Conservation (phyloP, 768 basidiomycete genomes). For the Mycena haematopus region DNA sequence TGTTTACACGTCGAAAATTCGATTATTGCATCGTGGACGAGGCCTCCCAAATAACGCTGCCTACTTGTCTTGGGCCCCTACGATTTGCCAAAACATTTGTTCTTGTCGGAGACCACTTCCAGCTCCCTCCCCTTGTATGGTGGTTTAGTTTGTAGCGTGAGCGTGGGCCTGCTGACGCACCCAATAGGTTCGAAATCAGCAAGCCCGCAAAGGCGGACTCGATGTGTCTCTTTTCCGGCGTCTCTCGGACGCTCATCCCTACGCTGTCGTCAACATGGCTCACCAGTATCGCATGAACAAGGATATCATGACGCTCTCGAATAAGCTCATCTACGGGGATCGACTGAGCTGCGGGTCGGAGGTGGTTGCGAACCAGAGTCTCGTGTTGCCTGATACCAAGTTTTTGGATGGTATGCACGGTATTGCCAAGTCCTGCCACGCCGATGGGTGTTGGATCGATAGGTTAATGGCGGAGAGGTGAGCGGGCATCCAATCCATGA, state of each 20-base stretch:
- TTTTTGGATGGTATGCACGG: conserved; percentile 57
- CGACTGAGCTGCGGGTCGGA: conserved; percentile 81
- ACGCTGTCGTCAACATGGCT: conserved; percentile 83
- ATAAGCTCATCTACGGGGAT: conserved; percentile 83
- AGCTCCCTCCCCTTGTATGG: conserved; percentile 90
- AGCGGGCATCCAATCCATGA: conserved; percentile 27
- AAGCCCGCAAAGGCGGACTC: conserved; percentile 84
- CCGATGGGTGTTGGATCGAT: conserved; percentile 72
- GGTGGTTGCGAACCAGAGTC: conserved; percentile 62
- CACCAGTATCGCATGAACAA: conserved; percentile 97
- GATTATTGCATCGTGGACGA: conserved; percentile 99
- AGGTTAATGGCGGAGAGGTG: conserved; percentile 69
- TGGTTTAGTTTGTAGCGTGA: not conserved
- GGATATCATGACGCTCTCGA: conserved; percentile 93
- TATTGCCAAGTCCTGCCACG: conserved; percentile 36
- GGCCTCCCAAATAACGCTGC: conserved; percentile 96
- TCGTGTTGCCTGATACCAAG: conserved; percentile 57
- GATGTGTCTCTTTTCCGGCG: conserved; percentile 90
- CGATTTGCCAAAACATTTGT: conserved; percentile 91
- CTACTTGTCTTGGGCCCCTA: conserved; percentile 93
- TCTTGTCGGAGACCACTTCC: conserved; percentile 96
- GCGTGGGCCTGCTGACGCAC: not conserved
- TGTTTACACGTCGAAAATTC: conserved; percentile 86
- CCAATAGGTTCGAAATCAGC: conserved; percentile 77
- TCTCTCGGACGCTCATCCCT: conserved; percentile 86